Evolutionary conservation across 208 protist species (phyloP).

Genomic region (Wallacemonas sp.): DNA sequence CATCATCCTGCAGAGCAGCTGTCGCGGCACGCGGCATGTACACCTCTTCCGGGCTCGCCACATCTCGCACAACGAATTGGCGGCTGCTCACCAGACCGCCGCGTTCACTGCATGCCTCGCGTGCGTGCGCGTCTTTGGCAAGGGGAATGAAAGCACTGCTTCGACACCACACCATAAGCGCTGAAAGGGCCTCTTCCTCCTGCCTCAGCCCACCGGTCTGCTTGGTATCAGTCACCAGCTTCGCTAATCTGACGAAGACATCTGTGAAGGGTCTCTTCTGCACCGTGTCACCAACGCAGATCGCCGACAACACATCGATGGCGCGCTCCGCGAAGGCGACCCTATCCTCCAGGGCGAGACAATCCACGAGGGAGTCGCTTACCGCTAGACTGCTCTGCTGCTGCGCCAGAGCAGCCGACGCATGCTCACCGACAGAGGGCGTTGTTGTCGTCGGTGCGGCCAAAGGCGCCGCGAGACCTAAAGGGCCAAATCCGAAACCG

Average conservation of each 20-base stretch:
- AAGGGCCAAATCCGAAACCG: not conserved
- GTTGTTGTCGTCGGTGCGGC: not conserved
- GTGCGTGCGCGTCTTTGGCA: too few species aligned
- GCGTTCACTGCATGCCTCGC: too few species aligned
- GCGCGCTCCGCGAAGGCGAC: not conserved
- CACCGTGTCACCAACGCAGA: not conserved
- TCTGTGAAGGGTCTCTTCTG: not conserved
- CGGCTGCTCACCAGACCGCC: too few species aligned
- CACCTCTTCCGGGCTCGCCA: constrained; percentile 45
- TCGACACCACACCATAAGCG: not conserved
- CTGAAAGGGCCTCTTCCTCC: too few species aligned
- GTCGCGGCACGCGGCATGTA: constrained; percentile 50
- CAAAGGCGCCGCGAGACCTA: not conserved
- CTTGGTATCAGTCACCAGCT: too few species aligned
- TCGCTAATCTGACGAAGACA: not conserved
- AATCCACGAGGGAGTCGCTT: not conserved
- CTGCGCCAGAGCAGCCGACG: too few species aligned
- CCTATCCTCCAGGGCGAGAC: not conserved
- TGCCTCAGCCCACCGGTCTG: too few species aligned
- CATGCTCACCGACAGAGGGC: too few species aligned
- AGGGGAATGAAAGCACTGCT: constrained; percentile 3
- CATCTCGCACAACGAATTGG: constrained; percentile 23
- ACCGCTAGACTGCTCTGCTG: too few species aligned
- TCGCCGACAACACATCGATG: not conserved
- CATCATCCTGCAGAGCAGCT: not conserved